Conservation (phyloP, 371 early-diverging fungal genomes). For the Mortierella sp. region DNA sequence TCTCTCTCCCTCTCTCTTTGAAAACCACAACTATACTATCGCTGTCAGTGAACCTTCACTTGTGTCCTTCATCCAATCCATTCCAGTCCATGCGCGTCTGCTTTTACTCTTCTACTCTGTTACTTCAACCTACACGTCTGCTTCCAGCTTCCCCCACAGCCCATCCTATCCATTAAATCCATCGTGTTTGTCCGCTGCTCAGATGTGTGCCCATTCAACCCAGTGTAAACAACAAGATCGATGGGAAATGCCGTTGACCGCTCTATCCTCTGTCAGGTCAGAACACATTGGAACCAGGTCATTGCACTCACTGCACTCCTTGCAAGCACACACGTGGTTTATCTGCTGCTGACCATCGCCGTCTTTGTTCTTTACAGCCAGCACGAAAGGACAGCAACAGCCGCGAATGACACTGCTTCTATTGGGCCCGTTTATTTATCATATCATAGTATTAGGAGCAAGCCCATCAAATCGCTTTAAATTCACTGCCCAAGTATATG, state of each 20-base stretch:
- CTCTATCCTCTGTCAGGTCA: background rate
- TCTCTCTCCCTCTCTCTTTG: background rate
- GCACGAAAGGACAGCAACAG: no score
- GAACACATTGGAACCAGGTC: background rate
- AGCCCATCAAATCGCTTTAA: no score
- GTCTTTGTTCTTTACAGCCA: no score
- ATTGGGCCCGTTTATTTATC: no score
- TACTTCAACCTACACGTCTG: background rate
- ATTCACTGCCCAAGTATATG: constrained; percentile 43
- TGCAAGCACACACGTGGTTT: no score
- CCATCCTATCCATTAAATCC: background rate
- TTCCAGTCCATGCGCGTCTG: background rate
- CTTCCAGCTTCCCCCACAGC: constrained; percentile 11
- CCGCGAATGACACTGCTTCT: no score
- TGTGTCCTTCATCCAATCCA: background rate
- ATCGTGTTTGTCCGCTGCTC: no score
- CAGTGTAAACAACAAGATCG: background rate
- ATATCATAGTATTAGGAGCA: no score
- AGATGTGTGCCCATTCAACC: background rate
- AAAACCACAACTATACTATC: no score
- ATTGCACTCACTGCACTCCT: background rate
- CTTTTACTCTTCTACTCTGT: no score
- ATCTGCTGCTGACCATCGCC: no score
- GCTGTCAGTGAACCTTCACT: no score
- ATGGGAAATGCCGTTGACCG: background rate